phyloP scores from a whole-genome alignment of 2,329 filamentous ascomycete species.

The Phoma sp. region DNA sequence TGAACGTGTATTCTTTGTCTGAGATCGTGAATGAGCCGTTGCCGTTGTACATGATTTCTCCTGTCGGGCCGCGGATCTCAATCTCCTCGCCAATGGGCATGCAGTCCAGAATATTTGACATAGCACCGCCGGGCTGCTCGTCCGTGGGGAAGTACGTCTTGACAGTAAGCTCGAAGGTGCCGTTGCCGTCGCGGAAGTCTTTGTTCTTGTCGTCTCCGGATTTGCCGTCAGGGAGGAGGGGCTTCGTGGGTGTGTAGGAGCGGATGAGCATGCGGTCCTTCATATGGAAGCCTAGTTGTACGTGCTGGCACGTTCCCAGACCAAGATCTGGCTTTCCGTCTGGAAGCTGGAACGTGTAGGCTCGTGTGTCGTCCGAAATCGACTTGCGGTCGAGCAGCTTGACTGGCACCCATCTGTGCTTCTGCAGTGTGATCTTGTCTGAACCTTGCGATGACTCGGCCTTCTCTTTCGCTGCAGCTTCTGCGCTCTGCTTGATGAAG shows the following conservation, averaged over 20 bases:
- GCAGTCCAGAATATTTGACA: constrained; percentile 61
- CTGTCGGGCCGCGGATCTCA: constrained; percentile 60
- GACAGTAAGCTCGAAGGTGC: constrained; percentile 35
- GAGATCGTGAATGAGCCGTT: constrained; percentile 56
- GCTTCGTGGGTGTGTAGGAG: constrained; percentile 59
- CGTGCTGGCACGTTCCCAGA: constrained; percentile 59
- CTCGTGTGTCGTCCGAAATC: constrained; percentile 54
- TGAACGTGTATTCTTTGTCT: constrained; percentile 51
- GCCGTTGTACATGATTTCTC: constrained; percentile 59
- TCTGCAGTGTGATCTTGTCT: constrained; percentile 49
- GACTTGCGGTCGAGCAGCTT: constrained; percentile 48
- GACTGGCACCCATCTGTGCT: constrained; percentile 57
- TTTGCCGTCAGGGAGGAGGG: constrained; percentile 28
- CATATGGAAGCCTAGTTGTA: constrained; percentile 61
- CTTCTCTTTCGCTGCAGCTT: constrained; percentile 50
- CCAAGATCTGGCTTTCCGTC: constrained; percentile 52
- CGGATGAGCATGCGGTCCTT: constrained; percentile 59
- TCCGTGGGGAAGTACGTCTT: constrained; percentile 60
- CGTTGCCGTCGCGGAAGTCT: constrained; percentile 18
- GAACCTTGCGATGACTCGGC: constrained; percentile 34
- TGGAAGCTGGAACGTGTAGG: constrained; percentile 57
- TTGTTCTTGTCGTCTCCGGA: neutral
- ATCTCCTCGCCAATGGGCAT: constrained; percentile 57
- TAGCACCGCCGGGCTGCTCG: constrained; percentile 59
- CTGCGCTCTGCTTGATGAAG: constrained; percentile 55